Evolutionary conservation across 108 stramenopile species (phyloP).

Genomic region (Schizochytrium sp.): DNA sequence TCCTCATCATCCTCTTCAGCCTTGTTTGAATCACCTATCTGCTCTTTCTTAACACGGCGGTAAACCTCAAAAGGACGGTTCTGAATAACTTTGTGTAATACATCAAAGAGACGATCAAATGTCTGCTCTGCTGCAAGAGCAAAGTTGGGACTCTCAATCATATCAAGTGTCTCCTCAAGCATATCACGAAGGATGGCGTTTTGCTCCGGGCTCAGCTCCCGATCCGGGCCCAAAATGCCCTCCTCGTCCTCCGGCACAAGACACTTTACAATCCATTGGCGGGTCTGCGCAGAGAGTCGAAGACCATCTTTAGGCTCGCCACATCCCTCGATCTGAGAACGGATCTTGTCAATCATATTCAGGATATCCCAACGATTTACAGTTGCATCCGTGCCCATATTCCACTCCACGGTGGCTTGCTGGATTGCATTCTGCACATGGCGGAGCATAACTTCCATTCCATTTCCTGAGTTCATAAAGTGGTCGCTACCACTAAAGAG

Average conservation of each 20-base stretch:
- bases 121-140: conserved; percentile 19
- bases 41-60: neutral
- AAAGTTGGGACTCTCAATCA: conserved; percentile 56
- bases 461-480: conserved; percentile 6
- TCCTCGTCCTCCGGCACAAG: conserved; percentile 45
- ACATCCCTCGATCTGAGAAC: conserved; percentile 8
- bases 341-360: conserved; percentile 34
- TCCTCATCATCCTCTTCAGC: neutral
- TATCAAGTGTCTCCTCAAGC: conserved; percentile 59
- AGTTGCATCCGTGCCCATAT: conserved; percentile 52
- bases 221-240: conserved; percentile 8
- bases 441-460: neutral
- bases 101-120: conserved; percentile 51
- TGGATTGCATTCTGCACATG: conserved; percentile 30
- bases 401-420: conserved; percentile 13
- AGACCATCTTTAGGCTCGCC: neutral
- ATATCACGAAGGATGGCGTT: conserved; percentile 28
- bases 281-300: neutral
- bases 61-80: conserved; percentile 9
- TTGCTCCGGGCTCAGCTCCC: neutral
- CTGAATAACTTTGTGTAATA: neutral
- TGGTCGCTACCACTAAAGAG: conserved; percentile 58
- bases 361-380: conserved; percentile 27
- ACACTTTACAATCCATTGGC: conserved; percentile 36
- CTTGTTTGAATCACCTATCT: neutral